These are phyloP conservation scores for Avena insularis DNA, from an alignment of 176 grass and related monocot genomes.

Conservation along the genomic window DNA sequence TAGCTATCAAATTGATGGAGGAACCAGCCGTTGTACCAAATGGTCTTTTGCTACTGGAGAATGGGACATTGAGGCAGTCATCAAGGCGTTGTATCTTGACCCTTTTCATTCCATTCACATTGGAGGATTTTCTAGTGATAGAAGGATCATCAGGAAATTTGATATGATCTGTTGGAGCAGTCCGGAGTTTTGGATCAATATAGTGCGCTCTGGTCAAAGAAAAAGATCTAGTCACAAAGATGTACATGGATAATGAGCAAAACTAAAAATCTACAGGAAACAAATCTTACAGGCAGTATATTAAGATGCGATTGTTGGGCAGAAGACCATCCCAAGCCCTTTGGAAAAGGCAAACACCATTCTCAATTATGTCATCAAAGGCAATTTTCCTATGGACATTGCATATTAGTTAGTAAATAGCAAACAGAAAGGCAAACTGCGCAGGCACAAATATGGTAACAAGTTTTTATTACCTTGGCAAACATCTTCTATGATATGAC, in stretches of 20 bases:
- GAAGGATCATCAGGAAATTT: constrained; percentile 59
- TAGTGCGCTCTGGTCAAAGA: constrained; percentile 61
- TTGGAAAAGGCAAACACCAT: constrained; percentile 49
- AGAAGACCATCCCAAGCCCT: constrained; percentile 74
- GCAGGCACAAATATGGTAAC: neutral
- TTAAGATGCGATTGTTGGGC: constrained; percentile 69
- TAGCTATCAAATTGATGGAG: constrained; percentile 21
- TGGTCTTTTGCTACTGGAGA: constrained; percentile 42
- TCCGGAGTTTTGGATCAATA: constrained; percentile 53
- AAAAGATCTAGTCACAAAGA: constrained; percentile 28
- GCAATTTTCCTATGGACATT: constrained; percentile 50
- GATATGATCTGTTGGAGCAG: constrained; percentile 64
- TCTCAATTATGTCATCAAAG: constrained; percentile 56
- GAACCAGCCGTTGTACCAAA: neutral
- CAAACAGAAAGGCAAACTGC: neutral
- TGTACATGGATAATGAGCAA: neutral
- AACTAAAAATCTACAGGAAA: constrained; percentile 13
- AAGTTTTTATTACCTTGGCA: constrained; percentile 60
- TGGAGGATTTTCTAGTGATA: constrained; percentile 35
- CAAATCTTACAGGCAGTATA: constrained; percentile 73
- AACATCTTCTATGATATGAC: constrained; percentile 83
- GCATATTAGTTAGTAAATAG: neutral
- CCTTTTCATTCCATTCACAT: constrained; percentile 45
- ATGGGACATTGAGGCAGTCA: constrained; percentile 19
- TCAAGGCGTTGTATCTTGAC: constrained; percentile 34